These are phyloP conservation scores for Phlegmacium glaucopus DNA, from an alignment of 768 basidiomycete genomes.

Conservation along the genomic window DNA sequence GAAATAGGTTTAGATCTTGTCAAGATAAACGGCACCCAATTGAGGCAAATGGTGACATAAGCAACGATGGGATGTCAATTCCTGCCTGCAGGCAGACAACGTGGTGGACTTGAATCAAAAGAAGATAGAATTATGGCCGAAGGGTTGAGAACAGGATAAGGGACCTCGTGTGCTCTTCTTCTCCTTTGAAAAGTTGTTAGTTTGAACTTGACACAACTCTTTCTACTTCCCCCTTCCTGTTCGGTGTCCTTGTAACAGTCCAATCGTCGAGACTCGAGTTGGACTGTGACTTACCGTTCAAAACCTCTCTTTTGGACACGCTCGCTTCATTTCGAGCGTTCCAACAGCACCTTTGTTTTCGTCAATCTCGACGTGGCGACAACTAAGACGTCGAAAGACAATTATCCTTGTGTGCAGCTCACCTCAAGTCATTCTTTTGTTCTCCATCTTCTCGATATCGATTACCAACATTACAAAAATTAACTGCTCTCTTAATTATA, in stretches of 20 bases:
- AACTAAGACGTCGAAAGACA: slow-evolving; percentile 25
- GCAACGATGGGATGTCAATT: slow-evolving; percentile 39
- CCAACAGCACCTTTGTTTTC: slow-evolving; percentile 28
- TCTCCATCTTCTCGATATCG: slow-evolving; percentile 18
- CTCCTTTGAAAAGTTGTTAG: slow-evolving; percentile 51
- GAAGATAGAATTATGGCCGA: slow-evolving; percentile 39
- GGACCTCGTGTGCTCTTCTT: slow-evolving; percentile 46
- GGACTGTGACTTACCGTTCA: slow-evolving; percentile 31
- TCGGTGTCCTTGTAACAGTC: slow-evolving; percentile 30
- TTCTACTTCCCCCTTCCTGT: slow-evolving; percentile 28
- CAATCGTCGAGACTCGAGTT: slow-evolving; percentile 22
- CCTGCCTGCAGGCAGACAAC: slow-evolving; percentile 79
- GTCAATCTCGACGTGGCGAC: slow-evolving; percentile 34
- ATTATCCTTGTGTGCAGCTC: slow-evolving; percentile 31
- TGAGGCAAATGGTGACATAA: slow-evolving; percentile 34
- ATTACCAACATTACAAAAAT: slow-evolving; percentile 27
- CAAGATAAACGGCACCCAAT: slow-evolving; percentile 19
- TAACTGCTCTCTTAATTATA: slow-evolving; percentile 21
- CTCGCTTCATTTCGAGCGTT: slow-evolving; percentile 57
- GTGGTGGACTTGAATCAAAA: slow-evolving; percentile 63
- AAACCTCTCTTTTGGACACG: slow-evolving; percentile 28
- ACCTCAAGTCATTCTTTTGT: slow-evolving; percentile 50
- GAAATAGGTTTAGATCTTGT: slow-evolving; percentile 11
- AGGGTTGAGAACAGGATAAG: slow-evolving; percentile 42
- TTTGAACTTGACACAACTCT: slow-evolving; percentile 43